A percentile compares a stretch with the other conserved stretches of the same genome.
Conservation (phyloP, 306 rosid genomes). For the Amphicarpaea edgeworthii region DNA sequence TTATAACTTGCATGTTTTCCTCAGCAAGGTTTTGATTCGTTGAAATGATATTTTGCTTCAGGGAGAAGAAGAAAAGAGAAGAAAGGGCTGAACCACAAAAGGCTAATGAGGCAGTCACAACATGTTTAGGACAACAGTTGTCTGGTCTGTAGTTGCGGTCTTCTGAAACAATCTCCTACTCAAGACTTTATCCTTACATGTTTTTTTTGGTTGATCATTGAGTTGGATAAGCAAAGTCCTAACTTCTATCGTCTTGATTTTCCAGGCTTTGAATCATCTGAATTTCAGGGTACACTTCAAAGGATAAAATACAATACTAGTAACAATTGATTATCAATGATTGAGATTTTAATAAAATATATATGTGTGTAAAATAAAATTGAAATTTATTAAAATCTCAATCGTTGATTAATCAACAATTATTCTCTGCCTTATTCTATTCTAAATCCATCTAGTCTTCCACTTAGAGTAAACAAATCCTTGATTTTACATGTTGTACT, state of each 20-base stretch:
- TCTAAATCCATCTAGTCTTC: not conserved
- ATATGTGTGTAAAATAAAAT: not conserved
- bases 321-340: not conserved
- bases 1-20: slow-evolving; percentile 25
- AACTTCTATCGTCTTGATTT: slow-evolving; percentile 42
- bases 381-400: slow-evolving; percentile 1
- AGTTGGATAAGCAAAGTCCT: slow-evolving; percentile 47
- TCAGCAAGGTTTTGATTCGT: slow-evolving; percentile 4
- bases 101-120: slow-evolving; percentile 78
- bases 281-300: not conserved
- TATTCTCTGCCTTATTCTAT: not conserved
- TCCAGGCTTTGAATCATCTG: not conserved
- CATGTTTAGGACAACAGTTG: slow-evolving; percentile 68
- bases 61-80: slow-evolving; percentile 92
- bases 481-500: slow-evolving; percentile 18
- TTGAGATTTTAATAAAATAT: slow-evolving; percentile 7
- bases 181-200: slow-evolving; percentile 44
- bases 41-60: slow-evolving; percentile 52
- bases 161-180: slow-evolving; percentile 36
- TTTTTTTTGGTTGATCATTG: slow-evolving; percentile 45
- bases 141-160: slow-evolving; percentile 46
- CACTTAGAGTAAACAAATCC: not conserved
- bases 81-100: slow-evolving; percentile 73
- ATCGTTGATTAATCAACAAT: not conserved
- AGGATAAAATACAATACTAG: not conserved